Evolutionary conservation across 345 rosid genomes (phyloP).

Genomic region (Anastatica hierochuntica): DNA sequence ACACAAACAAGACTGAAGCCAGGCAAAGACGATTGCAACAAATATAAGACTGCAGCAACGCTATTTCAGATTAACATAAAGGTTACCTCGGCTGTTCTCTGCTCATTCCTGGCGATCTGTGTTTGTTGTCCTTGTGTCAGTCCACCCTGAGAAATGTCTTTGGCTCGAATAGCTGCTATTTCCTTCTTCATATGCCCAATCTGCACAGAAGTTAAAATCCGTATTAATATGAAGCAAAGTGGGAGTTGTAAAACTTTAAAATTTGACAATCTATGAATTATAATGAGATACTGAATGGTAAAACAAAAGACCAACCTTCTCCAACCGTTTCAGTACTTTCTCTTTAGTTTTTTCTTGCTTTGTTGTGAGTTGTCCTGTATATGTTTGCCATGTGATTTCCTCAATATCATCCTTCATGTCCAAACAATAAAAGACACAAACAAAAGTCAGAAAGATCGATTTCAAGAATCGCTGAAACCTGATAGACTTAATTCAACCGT

Average conservation of each 20-base stretch:
- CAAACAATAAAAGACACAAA: constrained; percentile 14
- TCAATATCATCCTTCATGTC: constrained; percentile 59
- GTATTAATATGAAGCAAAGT: constrained; percentile 4
- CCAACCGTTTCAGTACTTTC: constrained; percentile 68
- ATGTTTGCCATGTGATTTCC: constrained; percentile 94
- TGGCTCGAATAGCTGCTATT: constrained; percentile 84
- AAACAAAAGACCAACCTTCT: constrained; percentile 43
- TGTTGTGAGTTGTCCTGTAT: constrained; percentile 85
- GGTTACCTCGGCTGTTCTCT: constrained; percentile 68
- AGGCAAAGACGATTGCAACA: not conserved
- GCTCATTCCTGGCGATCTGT: constrained; percentile 96
- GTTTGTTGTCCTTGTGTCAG: constrained; percentile 98
- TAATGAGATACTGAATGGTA: not conserved
- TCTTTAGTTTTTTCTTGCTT: constrained; percentile 95
- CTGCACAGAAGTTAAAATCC: constrained; percentile 27
- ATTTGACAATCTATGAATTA: not conserved
- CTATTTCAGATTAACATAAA: not conserved
- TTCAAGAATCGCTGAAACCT: not conserved
- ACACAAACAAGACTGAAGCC: not conserved
- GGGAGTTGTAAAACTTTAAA: no score
- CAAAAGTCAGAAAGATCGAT: not conserved
- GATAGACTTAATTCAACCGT: not conserved
- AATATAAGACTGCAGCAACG: no score
- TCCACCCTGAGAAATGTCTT: constrained; percentile 96
- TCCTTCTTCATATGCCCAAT: constrained; percentile 97